phyloP scores from a whole-genome alignment of 495 filamentous ascomycete genomes.

The Neurospora discreta region DNA sequence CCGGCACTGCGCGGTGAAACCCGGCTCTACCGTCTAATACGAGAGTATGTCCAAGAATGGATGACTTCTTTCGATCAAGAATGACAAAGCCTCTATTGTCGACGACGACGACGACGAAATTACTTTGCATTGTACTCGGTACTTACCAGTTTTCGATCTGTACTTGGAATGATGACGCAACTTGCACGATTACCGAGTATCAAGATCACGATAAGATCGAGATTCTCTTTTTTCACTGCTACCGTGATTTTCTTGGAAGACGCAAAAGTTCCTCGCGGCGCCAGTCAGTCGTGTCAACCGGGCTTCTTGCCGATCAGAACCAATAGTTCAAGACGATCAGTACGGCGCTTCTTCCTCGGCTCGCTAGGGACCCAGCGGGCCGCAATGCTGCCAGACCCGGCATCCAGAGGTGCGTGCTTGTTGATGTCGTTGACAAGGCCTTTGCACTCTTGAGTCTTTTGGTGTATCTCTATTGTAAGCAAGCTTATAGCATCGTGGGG shows the following conservation, averaged over 20 bases:
- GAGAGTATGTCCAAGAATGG: not conserved
- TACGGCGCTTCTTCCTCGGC: slow-evolving; percentile 64
- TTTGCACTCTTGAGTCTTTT: slow-evolving; percentile 69
- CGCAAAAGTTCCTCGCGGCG: slow-evolving; percentile 69
- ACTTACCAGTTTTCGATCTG: not conserved
- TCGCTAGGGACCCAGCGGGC: slow-evolving; percentile 57
- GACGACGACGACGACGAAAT: not conserved
- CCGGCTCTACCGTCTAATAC: not conserved
- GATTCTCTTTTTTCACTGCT: not conserved
- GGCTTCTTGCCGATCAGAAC: slow-evolving; percentile 82
- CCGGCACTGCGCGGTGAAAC: not conserved
- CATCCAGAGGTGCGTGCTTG: slow-evolving; percentile 36
- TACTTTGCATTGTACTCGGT: not conserved
- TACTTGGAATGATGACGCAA: not conserved
- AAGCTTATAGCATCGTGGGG: slow-evolving; percentile 27
- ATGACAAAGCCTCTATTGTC: not conserved
- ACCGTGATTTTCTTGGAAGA: not conserved
- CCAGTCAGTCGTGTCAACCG: slow-evolving; percentile 91
- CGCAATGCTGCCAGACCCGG: slow-evolving; percentile 65
- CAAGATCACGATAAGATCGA: not conserved
- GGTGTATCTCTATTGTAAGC: slow-evolving; percentile 59
- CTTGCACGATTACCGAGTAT: not conserved
- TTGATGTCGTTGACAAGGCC: slow-evolving; percentile 36
- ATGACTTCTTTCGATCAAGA: not conserved
- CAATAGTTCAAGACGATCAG: slow-evolving; percentile 66